Evolutionary conservation across 148 eudicot genomes (phyloP).

Genomic region (Chenopodium formosanum): DNA sequence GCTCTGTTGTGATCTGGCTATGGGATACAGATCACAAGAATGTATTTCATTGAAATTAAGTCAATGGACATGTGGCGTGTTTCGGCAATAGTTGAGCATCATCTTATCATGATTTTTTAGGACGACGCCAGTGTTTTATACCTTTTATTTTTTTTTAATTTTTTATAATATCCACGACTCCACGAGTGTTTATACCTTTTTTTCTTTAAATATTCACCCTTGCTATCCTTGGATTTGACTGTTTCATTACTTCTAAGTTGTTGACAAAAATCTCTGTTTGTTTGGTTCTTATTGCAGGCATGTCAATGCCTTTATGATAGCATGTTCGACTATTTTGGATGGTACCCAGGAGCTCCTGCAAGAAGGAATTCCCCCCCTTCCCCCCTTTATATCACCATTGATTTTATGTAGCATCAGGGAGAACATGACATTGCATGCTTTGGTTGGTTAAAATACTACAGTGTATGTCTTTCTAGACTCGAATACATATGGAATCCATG

Average conservation of each 20-base stretch:
- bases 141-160: neutral
- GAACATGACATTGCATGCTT: neutral
- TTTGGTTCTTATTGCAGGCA: constrained; percentile 26
- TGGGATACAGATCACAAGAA: neutral
- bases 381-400: neutral
- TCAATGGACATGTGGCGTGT: neutral
- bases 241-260: neutral
- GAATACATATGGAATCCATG: neutral
- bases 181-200: neutral
- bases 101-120: neutral
- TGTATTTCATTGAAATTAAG: too few relatives aligned
- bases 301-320: constrained; percentile 44
- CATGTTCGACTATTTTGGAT: neutral
- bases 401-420: neutral
- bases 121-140: neutral
- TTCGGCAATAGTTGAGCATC: neutral
- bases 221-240: neutral
- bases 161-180: neutral
- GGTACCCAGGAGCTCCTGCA: neutral
- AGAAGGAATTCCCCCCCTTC: neutral
- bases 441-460: constrained; percentile 5
- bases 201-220: neutral
- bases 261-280: neutral
- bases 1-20: neutral
- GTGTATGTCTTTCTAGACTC: constrained; percentile 1